Conservation (phyloP, 495 filamentous ascomycete species). For the Mytilinidion resinicola region DNA sequence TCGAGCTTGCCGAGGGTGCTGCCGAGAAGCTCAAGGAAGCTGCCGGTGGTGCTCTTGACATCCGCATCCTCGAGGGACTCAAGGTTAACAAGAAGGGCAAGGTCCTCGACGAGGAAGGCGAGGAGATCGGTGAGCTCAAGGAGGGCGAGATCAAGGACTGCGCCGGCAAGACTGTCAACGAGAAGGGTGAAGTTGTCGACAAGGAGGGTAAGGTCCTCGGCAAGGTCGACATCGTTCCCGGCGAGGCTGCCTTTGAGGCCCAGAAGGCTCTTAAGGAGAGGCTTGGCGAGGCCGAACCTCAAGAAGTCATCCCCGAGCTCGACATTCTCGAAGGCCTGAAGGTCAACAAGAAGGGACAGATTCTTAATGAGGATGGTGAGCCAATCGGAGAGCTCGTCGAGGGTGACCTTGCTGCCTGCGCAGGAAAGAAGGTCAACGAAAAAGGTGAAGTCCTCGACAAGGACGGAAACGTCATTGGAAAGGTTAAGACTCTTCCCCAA, state of each 20-base stretch:
- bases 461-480: constrained; percentile 40
- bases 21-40: constrained; percentile 38
- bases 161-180: constrained; percentile 47
- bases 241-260: constrained; percentile 48
- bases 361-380: constrained; percentile 48
- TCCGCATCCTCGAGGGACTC: constrained; percentile 45
- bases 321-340: constrained; percentile 40
- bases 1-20: constrained; percentile 40
- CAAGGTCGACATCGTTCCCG: constrained; percentile 44
- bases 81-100: constrained; percentile 54
- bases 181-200: constrained; percentile 47
- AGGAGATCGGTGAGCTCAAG: constrained; percentile 45
- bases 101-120: constrained; percentile 49
- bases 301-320: constrained; percentile 32
- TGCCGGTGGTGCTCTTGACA: constrained; percentile 34
- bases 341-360: constrained; percentile 43
- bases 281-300: constrained; percentile 34
- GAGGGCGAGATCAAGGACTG: constrained; percentile 44
- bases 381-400: constrained; percentile 45
- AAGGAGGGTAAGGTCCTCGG: constrained; percentile 47
- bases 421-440: constrained; percentile 49
- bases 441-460: constrained; percentile 47
- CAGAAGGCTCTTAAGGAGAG: constrained; percentile 44
- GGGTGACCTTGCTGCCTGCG: constrained; percentile 42
- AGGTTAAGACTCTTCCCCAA: constrained; percentile 32